Evolutionary conservation across 805 yeast species (phyloP), one percentile per base, ranked within the genome.

Genomic region (Yamadazyma ubonensis): DNA sequence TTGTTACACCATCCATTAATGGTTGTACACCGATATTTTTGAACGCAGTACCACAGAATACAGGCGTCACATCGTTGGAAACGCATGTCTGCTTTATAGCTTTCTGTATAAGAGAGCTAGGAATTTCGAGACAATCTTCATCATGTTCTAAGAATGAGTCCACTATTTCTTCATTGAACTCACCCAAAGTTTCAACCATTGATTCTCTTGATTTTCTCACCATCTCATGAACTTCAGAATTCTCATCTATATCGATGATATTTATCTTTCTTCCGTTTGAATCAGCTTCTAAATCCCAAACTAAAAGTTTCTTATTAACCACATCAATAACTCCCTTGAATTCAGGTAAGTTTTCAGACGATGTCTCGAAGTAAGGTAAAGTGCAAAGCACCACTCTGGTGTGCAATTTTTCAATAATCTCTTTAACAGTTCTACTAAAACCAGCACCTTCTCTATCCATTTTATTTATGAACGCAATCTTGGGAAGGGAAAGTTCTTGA

Each of bases 401-500:
- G 12, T 79, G 79, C 42, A 93, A 66, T 53, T 86, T 85, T 15
- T 79, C 63, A 10, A 88, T 83, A 18, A 93, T 75, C 50, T 91
- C 97, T 49, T 79, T 80, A 5, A 88, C 95, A 0, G 97, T 87
- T 41, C 96, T 70, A 46, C 96, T 82, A 57, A 80, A 93, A 0
- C 97, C 96, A 1, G 98, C 96, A 15, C 99, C 99, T 11, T 81
- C 84, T 44, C 98, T 73, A 63, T 93, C 99, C 98, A 93, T 90
- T 60, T 93, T 93, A 61, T 93, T 93, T 23, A 93, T 77, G 57
- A 79, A 93, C 9, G 87, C 81, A 9, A 93, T 67, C 36, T 78
- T 74, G 0, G 99, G 98, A 26, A 93, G 79, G 2, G 61, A 60
- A 49, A 81, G 62, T 12, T 73, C 75, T 15, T 65, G 67, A 1